Evolutionary conservation across 345 rosid genomes (phyloP).

Genomic region (Alliaria petiolata): DNA sequence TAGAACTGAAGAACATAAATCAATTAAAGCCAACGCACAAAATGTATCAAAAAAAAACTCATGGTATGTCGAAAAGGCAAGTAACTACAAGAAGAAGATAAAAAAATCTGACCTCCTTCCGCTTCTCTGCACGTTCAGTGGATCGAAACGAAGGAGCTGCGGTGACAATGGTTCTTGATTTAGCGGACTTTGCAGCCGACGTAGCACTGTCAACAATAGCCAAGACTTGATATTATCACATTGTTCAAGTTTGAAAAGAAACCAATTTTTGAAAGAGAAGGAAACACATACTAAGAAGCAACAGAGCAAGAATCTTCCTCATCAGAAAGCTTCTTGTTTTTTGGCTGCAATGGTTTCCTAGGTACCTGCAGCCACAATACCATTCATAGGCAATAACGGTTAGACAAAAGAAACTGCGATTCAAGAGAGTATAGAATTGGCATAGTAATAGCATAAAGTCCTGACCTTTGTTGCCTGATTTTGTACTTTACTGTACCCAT

Average conservation of each 20-base stretch:
- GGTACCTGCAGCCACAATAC: conserved; percentile 37
- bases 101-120: conserved; percentile 64
- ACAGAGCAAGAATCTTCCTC: conserved; percentile 73
- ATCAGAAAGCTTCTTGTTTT: conserved; percentile 66
- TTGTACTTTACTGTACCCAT: conserved; percentile 22
- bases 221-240: neutral
- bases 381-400: neutral
- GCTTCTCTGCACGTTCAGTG: conserved; percentile 77
- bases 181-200: conserved; percentile 48
- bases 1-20: conserved; percentile 70
- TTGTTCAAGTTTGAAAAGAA: neutral
- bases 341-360: conserved; percentile 62
- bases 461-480: conserved; percentile 22
- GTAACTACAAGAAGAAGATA: neutral
- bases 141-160: conserved; percentile 73
- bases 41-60: neutral
- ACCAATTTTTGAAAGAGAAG: neutral
- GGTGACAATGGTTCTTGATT: conserved; percentile 42
- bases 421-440: neutral
- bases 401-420: neutral
- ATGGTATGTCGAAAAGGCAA: neutral
- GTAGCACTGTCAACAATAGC: conserved; percentile 40
- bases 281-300: conserved; percentile 56
- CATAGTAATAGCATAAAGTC: neutral
- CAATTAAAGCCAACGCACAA: neutral